These are phyloP conservation scores for Terfezia claveryi DNA, from an alignment of 495 filamentous ascomycete genomes.

Conservation along the genomic window DNA sequence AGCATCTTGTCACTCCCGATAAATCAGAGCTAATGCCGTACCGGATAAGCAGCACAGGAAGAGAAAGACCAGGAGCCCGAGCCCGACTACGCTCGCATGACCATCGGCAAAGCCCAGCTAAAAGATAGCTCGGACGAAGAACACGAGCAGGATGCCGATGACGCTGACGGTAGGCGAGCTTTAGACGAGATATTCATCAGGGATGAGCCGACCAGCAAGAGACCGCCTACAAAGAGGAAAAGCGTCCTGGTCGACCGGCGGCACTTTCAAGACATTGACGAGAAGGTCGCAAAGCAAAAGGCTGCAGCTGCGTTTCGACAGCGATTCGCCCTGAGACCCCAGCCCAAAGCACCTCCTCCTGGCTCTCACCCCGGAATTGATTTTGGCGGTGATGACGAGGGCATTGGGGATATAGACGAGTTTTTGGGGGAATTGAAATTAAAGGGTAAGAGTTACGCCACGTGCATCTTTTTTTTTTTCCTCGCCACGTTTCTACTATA, in stretches of 20 bases:
- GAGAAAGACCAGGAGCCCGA: conserved; percentile 6
- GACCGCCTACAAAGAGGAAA: conserved; percentile 2
- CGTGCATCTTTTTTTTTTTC: no score
- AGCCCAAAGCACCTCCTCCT: no score
- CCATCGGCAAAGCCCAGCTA: conserved; percentile 7
- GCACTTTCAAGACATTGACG: conserved; percentile 15
- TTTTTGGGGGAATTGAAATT: no score
- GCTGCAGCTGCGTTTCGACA: conserved; percentile 16
- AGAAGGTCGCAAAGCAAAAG: conserved; percentile 17
- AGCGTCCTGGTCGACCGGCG: conserved; percentile 12
- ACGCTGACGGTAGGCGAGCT: neutral
- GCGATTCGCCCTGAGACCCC: conserved; percentile 7
- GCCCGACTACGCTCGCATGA: conserved; percentile 16
- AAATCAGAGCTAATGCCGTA: no score
- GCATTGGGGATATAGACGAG: no score
- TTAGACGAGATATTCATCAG: neutral
- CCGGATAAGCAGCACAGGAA: neutral
- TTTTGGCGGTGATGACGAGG: no score
- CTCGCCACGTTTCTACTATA: no score
- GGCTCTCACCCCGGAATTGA: no score
- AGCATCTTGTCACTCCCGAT: neutral
- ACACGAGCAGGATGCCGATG: conserved; percentile 7
- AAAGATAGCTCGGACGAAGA: conserved; percentile 8
- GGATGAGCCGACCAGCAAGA: neutral
- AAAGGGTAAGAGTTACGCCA: no score